Evolutionary conservation across 805 yeast genomes (phyloP), one percentile per base, ranked within the genome.

Genomic region (Sugiyamaella marilandica): DNA sequence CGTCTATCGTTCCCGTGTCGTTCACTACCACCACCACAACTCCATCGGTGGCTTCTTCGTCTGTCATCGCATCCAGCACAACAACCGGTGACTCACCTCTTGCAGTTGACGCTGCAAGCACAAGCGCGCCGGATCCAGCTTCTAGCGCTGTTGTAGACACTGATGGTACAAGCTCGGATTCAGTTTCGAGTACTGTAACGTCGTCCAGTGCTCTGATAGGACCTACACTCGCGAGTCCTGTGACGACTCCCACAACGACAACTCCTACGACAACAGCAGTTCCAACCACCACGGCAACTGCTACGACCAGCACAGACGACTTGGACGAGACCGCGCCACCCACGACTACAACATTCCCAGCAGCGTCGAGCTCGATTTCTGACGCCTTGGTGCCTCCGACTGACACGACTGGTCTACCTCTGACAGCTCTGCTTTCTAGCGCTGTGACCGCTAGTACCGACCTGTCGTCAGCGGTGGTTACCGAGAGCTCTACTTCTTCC

Each of bases 1-100:
- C 60, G 21, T 53, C 61, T 16, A 45, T 48, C 13, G 49, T 24
- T 2, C 61, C 61, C 2, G 50, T 50, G n/a, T 32, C 55, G 3
- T 53, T 55, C 26, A 41, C 57, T 13, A 18, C 59, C 9, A 19
- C 56, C 11, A 32, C 47, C 4, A 10, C 43, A 10, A 32, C 37
- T 4, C 36, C 47, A 14, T 16, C 47, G 14, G 14, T 36, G 11
- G n/a, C 47, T n/a, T 29, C 43, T 35, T 14, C 50, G 14, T 24
- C 35, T 10, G 39, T 46, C 14, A 18, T 32, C 5, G 32, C 41
- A 7, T 2, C 43, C 43, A 51, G 37, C 13, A 18, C 53, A 9
- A 13, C 5, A 14, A 14, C 46, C 21, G 13, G 24, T 9, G 41
- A 8, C 35, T 11, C 53, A 11, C 32, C 50, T 24, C 36, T 24